Base-by-base conservation (phyloP, 2,329 filamentous ascomycete species). In the Emergomyces pasteurianus region DNA sequence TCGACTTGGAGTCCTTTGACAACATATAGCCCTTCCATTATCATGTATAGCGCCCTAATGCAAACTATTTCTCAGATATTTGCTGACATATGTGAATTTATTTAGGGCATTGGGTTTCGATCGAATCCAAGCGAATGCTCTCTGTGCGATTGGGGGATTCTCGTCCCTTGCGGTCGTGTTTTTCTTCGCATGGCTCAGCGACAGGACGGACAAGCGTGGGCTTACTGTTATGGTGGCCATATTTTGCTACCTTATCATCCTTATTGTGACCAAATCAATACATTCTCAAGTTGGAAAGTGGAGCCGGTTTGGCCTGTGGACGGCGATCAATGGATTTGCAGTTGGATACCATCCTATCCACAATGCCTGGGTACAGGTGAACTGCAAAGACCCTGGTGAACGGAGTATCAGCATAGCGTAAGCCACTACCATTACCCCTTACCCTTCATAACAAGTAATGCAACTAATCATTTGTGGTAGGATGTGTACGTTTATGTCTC, bases 321-420 rank as follows among this genome's bases (percentile, higher is more conserved):
- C 80, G 2, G 71, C 72, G 0, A 73, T 81, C 2, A 82, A 82
- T 66, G 71, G 70, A 1, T 75, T 82, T 43, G 78, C 80, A 0
- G 80, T 82, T 9, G 78, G 80, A 0, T 82, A 82, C 63, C 80
- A 82, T 66, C 80, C 80, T 0, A 73, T 80, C 0, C 79, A 81
- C 60, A 82, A 82, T 67, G 74, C 78, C 0, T 82, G 79, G 80
- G 70, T 80, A 21, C 78, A 81, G 65, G 68, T 81, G 7, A 83
- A 82, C 63, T 81, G 80, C 64, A 71, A 69, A 16, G 76, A 77
- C 21, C 66, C 76, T 0, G 68, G 74, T 4, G 79, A 81, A 66
- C 67, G 79, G 59, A 81, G 78, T 63, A 79, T 82, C 58, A 73
- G 71, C 23, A 76, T 82, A 54, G 79, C 80, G 72, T 79, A 65